Evolutionary conservation across 2,329 filamentous ascomycete genomes (phyloP).

Genomic region (Beauveria asiatica): DNA sequence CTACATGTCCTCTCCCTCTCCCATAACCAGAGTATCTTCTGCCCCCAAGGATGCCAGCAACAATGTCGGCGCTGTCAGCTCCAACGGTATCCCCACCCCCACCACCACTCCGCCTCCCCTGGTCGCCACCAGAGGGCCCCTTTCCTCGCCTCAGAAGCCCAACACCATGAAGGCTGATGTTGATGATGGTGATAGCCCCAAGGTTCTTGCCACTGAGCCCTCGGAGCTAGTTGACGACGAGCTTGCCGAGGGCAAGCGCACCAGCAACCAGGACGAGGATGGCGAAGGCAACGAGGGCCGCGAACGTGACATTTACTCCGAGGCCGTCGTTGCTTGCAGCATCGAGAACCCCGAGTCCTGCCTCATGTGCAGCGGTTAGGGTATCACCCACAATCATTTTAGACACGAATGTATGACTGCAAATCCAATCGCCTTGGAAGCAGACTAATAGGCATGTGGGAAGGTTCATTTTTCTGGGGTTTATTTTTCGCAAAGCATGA

Average conservation of each 20-base stretch:
- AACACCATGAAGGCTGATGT: conserved; percentile 68
- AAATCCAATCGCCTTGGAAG: conserved; percentile 10
- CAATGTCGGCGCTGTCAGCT: conserved; percentile 26
- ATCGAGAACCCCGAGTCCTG: conserved; percentile 96
- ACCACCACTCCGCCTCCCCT: conserved; percentile 55
- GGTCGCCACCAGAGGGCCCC: conserved; percentile 31
- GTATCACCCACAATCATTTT: neutral
- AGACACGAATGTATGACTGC: conserved; percentile 21
- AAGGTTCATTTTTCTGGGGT: conserved; percentile 13
- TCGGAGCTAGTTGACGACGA: conserved; percentile 53
- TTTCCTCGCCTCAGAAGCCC: conserved; percentile 51
- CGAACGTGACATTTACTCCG: conserved; percentile 90
- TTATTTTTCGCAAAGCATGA: conserved; percentile 1
- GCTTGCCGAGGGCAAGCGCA: conserved; percentile 51
- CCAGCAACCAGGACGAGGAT: conserved; percentile 66
- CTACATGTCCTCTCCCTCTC: conserved; percentile 49
- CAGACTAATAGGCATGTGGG: conserved; percentile 16
- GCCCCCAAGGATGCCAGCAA: conserved; percentile 32
- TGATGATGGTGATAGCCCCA: conserved; percentile 71
- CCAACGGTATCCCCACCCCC: conserved; percentile 61
- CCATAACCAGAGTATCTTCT: conserved; percentile 59
- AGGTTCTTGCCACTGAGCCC: conserved; percentile 67
- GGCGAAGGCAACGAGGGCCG: conserved; percentile 65
- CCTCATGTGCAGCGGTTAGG: conserved; percentile 92
- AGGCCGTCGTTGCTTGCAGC: conserved; percentile 87